Base-by-base conservation (phyloP, 495 filamentous ascomycete genomes). In the Hypoxylon fragiforme region DNA sequence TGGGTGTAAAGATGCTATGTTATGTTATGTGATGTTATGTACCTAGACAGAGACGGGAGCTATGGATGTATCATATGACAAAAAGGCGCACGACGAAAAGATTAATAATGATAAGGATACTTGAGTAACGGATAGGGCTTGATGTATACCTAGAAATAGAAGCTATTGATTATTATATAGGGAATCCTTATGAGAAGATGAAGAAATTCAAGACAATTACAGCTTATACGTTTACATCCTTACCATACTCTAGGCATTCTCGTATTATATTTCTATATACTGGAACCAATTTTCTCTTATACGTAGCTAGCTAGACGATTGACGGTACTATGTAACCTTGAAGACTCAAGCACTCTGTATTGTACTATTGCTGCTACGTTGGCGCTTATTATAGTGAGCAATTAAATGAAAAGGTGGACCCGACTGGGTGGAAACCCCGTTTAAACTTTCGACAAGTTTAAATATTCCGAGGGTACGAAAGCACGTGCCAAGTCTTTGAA, bases 1-100 rank as follows among this genome's bases (percentile, higher is more conserved):
- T 99, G 94, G 94, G 89, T 94, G 52, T 96, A 78, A 64, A 54
- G 22, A n/a, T n/a, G n/a, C n/a, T n/a, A n/a, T n/a, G n/a, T n/a
- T n/a, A n/a, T n/a, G n/a, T n/a, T n/a, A n/a, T n/a, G n/a, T n/a
- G n/a, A n/a, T n/a, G n/a, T n/a, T n/a, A 16, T 50, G 6, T 46
- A 31, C 31, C 28, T 11, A 13, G 18, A 16, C 18, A 32, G 11
- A 41, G 28, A 18, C 11, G n/a, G 21, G 5, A 42, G n/a, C n/a
- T n/a, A 22, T 22, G 12, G 2, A 51, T 42, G 24, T 44, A 46
- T 49, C 18, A 28, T 54, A 30, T 43, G 47, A 18, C 37, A 41
- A 47, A 48, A 44, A 46, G 47, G 46, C 35, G 40, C 31, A 31
- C 37, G 16, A 52, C 36, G 20, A 30, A 50, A 57, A 56, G 40